Evolutionary conservation across 2,329 filamentous ascomycete species (phyloP), one percentile per base, ranked within the genome.

Genomic region (Lasiodiplodia gonubiensis): DNA sequence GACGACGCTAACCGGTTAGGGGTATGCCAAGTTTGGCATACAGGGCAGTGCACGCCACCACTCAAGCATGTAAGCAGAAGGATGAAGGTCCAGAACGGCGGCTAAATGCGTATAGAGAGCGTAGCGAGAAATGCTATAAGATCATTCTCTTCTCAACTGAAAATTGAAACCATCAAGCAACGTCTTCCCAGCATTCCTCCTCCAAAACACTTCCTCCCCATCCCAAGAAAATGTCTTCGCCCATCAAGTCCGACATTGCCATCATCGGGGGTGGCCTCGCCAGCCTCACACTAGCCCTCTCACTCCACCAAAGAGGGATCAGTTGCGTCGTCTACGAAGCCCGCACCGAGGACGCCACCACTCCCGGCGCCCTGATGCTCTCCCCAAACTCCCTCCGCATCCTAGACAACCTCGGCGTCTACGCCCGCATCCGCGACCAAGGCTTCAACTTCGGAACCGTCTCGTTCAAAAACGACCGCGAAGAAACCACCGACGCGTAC

Each of bases 341-440:
- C 2, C 71, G 72, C 21, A 52, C 70, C 12, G 70, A 71, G 7
- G n/a, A n/a, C 25, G 48, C 64, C 30, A 52, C 55, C 30, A 70
- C 68, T n/a, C 68, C 70, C 21, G 86, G 86, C 2, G 86, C 84
- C 0, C 78, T 88, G 51, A 88, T 88, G 84, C 81, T 88, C 3
- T 86, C 85, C 0, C 85, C 86, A 16, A 88, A 88, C 64, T 84
- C 85, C 0, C 78, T 89, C 0, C 79, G 81, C 7, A 80, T 88
- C 48, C 80, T 89, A 0, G 82, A 88, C 68, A 74, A 71, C 0
- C 75, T 88, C 0, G 81, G 78, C 1, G 74, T 87, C 2, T 86
- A 86, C 71, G 55, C 80, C 1, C 76, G 77, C 4, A 75, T 88
- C 64, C 74, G 76, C 4, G 66, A 74, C 0, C 76, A 81, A 11